A percentile compares a stretch with the other conserved stretches of the same genome.
Evolutionary conservation across 1,284 basidiomycete genomes (phyloP).

Genomic region (Rhodotorula sp.): DNA sequence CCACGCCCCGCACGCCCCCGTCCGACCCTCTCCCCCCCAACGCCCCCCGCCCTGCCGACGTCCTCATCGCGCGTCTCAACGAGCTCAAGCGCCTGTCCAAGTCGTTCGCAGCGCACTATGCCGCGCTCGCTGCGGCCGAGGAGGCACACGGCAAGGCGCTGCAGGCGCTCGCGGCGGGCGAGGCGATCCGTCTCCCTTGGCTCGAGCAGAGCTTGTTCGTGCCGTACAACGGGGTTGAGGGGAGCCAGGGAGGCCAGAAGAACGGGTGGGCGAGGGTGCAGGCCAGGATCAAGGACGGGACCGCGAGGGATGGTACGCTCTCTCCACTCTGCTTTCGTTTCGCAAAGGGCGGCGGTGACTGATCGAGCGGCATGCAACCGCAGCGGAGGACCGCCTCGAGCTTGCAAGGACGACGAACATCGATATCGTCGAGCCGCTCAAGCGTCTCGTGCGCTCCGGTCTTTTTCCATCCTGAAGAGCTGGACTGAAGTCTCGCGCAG

Average conservation of each 20-base stretch:
- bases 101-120: constrained; percentile 28
- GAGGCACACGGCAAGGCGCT: neutral
- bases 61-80: constrained; percentile 32
- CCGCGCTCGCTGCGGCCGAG: neutral
- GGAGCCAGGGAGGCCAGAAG: neutral
- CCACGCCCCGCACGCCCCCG: neutral
- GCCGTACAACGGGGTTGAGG: neutral
- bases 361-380: too few species aligned
- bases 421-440: constrained; percentile 26
- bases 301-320: constrained; percentile 9
- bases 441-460: constrained; percentile 20
- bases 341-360: neutral
- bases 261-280: constrained; percentile 3
- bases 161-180: neutral
- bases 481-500: constrained; percentile 1
- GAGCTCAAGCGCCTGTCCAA: constrained; percentile 40
- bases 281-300: neutral
- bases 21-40: constrained; percentile 21
- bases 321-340: neutral
- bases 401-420: constrained; percentile 5
- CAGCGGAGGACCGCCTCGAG: constrained; percentile 17
- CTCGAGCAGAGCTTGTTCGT: constrained; percentile 6
- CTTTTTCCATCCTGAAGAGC: neutral
- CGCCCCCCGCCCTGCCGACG: constrained; percentile 15
- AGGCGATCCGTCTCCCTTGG: constrained; percentile 2